Conservation (phyloP, 2,329 filamentous ascomycete species). For the Colletotrichum sublineola region DNA sequence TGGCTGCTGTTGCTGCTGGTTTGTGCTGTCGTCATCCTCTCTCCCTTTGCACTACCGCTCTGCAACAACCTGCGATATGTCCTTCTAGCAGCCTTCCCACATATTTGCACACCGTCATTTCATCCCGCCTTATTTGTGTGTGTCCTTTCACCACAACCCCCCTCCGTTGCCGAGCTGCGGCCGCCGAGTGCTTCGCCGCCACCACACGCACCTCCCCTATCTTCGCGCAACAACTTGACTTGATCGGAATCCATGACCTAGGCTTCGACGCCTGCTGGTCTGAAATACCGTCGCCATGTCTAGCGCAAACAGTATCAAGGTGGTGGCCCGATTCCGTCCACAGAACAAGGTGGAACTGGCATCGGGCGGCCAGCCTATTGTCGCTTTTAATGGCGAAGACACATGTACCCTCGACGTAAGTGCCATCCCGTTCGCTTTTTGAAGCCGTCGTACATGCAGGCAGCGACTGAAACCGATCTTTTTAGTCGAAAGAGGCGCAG, state of each 20-base stretch:
- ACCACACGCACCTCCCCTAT: constrained; percentile 19
- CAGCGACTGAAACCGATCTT: constrained; percentile 20
- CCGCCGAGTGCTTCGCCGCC: constrained; percentile 41
- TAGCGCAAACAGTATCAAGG: constrained; percentile 78
- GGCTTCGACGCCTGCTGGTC: constrained; percentile 36
- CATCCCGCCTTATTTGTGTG: constrained; percentile 40
- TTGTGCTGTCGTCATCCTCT: constrained; percentile 30
- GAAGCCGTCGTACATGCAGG: constrained; percentile 11
- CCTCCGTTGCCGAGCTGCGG: constrained; percentile 40
- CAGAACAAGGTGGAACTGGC: constrained; percentile 95
- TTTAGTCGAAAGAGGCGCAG: constrained; percentile 83
- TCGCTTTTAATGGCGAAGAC: constrained; percentile 88
- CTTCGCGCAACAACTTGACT: constrained; percentile 14
- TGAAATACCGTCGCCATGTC: constrained; percentile 61
- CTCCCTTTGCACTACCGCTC: constrained; percentile 21
- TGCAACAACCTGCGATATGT: constrained; percentile 41
- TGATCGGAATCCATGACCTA: constrained; percentile 38
- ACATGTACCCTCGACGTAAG: constrained; percentile 88
- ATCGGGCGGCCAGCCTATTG: constrained; percentile 91
- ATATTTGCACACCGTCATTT: constrained; percentile 42
- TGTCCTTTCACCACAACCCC: constrained; percentile 34
- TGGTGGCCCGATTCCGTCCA: constrained; percentile 97
- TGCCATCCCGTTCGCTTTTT: constrained; percentile 41
- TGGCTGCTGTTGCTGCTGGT: constrained; percentile 40
- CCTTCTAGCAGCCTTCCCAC: constrained; percentile 40